Conservation (phyloP, 2,329 filamentous ascomycete species). For the Fusarium nygamai region DNA sequence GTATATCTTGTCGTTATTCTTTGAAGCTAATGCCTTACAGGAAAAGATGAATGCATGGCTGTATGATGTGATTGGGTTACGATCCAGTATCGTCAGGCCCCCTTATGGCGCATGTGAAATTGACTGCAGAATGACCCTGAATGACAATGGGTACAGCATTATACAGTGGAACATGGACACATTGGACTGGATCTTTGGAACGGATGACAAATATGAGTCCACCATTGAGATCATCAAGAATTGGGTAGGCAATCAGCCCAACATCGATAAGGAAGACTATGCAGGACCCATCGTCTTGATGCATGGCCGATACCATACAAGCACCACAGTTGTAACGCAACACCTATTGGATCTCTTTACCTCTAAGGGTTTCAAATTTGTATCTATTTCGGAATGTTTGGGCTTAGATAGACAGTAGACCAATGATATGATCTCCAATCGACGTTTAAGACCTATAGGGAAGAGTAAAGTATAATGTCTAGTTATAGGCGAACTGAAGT, state of each 20-base stretch:
- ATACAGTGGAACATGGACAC: background rate
- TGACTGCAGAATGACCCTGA: background rate
- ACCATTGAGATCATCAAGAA: background rate
- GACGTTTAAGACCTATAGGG: background rate
- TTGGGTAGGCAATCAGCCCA: background rate
- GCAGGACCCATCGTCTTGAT: background rate
- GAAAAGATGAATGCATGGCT: background rate
- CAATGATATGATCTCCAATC: background rate
- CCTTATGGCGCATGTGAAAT: background rate
- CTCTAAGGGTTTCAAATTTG: background rate
- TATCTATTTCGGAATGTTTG: background rate
- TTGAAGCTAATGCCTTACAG: rapidly evolving
- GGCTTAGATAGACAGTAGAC: background rate
- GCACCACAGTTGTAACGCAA: background rate
- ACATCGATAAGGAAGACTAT: background rate
- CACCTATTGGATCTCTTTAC: background rate
- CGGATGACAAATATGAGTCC: background rate
- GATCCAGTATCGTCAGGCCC: background rate
- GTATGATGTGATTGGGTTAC: background rate
- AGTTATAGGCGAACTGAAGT: background rate
- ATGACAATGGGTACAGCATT: background rate
- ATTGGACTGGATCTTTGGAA: background rate
- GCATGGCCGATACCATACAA: background rate
- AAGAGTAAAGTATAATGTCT: background rate
- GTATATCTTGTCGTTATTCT: rapidly evolving